Percentiles rank a stretch among this genome's conserved stretches.
Evolutionary conservation across 352 stramenopile species (phyloP).

Genomic region (Globisporangium solare): DNA sequence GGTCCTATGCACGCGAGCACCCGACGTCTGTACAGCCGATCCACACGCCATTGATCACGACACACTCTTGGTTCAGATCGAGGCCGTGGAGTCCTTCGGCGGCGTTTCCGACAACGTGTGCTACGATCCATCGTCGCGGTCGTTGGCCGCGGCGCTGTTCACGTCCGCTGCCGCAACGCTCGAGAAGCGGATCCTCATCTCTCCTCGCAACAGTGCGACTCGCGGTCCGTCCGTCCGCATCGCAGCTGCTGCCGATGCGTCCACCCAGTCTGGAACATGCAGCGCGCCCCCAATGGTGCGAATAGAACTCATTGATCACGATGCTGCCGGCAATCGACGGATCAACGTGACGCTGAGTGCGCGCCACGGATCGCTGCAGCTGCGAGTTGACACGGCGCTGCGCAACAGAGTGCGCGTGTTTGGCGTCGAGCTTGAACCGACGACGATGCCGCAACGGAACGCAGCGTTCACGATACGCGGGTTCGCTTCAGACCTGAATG

Average conservation of each 20-base stretch:
- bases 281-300: no score
- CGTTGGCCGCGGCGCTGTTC: not conserved
- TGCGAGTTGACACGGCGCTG: constrained; percentile 5
- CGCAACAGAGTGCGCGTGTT: constrained; percentile 6
- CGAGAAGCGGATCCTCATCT: not conserved
- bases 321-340: no score
- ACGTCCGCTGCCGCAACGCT: not conserved
- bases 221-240: not conserved
- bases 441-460: not conserved
- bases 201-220: not conserved
- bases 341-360: constrained; percentile 1
- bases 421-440: not conserved
- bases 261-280: not conserved
- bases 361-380: constrained; percentile 2
- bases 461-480: constrained; percentile 15
- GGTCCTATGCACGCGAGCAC: not conserved
- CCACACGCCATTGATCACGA: not conserved
- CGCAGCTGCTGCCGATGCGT: not conserved
- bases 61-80: not conserved
- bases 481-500: constrained; percentile 17
- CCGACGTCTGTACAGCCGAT: not conserved
- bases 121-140: not conserved
- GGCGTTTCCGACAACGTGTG: not conserved
- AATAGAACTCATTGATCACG: no score
- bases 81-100: not conserved